Percentiles rank a stretch among this genome's conserved stretches.
Conservation (phyloP, 768 basidiomycete species). For the Boletus rubescentipes region DNA sequence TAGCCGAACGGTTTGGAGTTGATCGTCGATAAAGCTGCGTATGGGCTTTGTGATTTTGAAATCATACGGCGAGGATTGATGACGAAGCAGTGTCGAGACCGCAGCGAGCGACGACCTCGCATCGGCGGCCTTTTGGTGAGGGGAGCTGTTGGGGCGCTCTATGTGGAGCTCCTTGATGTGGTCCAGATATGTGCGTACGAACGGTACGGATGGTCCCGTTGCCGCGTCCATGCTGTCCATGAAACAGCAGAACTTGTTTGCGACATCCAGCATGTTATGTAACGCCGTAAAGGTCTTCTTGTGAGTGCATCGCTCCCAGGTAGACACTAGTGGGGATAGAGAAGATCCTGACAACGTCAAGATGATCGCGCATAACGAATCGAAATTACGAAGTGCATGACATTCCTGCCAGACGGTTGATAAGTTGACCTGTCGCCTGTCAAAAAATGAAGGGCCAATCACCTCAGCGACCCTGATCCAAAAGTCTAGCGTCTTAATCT, state of each 20-base stretch:
- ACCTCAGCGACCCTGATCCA: constrained; percentile 84
- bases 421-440: not conserved
- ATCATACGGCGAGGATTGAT: constrained; percentile 52
- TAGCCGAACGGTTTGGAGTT: constrained; percentile 41
- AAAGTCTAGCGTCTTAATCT: constrained; percentile 61
- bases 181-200: constrained; percentile 61
- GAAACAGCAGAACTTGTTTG: constrained; percentile 38
- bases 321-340: constrained; percentile 55
- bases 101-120: constrained; percentile 56
- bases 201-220: constrained; percentile 67
- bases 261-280: constrained; percentile 56
- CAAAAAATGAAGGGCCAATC: constrained; percentile 21
- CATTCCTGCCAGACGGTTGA: constrained; percentile 50
- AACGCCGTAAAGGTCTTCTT: constrained; percentile 52
- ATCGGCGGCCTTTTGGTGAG: constrained; percentile 15
- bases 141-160: constrained; percentile 41
- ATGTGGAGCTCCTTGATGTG: constrained; percentile 58
- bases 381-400: constrained; percentile 59
- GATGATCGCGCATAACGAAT: constrained; percentile 66
- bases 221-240: constrained; percentile 40
- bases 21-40: constrained; percentile 46
- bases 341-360: constrained; percentile 60
- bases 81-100: constrained; percentile 53
- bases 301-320: constrained; percentile 63
- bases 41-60: constrained; percentile 47